phyloP scores from a whole-genome alignment of 164 flowering plant species.

The Magnolia kwangsiensis region DNA sequence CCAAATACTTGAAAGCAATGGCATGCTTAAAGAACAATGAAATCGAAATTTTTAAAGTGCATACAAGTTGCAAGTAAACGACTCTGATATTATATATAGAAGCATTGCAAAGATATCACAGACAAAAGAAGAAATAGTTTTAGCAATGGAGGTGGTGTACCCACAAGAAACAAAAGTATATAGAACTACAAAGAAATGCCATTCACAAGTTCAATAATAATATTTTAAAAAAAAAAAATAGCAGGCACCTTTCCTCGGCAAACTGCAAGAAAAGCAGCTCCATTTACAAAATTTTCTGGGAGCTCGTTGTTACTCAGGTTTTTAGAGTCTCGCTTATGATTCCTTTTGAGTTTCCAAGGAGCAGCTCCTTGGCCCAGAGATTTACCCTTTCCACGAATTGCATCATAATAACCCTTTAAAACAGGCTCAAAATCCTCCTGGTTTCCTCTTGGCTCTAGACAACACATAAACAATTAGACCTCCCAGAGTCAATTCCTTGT shows the following conservation, averaged over 20 bases:
- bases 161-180: no score
- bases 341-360: slow-evolving; percentile 44
- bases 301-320: slow-evolving; percentile 17
- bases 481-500: not conserved
- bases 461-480: slow-evolving; percentile 1
- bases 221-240: no score
- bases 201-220: not conserved
- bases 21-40: not conserved
- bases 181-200: not conserved
- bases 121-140: no score
- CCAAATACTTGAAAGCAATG: not conserved
- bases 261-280: slow-evolving; percentile 94
- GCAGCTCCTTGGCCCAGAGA: slow-evolving; percentile 6
- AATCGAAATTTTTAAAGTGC: not conserved
- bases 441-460: slow-evolving; percentile 82
- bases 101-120: no score
- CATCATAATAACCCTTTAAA: slow-evolving; percentile 67
- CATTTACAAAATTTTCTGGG: slow-evolving; percentile 26
- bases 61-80: no score
- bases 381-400: slow-evolving; percentile 36
- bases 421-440: slow-evolving; percentile 69
- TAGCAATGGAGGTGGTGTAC: no score
- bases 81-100: no score
- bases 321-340: slow-evolving; percentile 33
- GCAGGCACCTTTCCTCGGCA: slow-evolving; percentile 87